Conservation (phyloP, 768 basidiomycete genomes). For the Dacryopinax spathularia region DNA sequence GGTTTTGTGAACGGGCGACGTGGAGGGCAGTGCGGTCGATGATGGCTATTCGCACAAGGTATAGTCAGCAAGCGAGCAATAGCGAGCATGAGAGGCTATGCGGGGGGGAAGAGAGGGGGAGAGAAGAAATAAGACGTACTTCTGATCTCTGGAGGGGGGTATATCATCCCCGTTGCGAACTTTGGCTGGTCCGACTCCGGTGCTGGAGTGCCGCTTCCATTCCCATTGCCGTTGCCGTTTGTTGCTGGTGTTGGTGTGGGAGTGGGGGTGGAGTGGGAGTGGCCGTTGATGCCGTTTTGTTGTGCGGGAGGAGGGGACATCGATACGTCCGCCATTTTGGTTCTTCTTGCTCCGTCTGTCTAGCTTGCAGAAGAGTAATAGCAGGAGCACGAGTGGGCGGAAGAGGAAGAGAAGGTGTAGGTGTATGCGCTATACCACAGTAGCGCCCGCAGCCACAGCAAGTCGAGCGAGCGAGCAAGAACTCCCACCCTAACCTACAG, state of each 20-base stretch:
- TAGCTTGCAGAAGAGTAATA: no score
- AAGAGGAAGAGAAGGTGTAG: no score
- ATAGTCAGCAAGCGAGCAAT: neutral
- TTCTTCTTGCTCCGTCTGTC: no score
- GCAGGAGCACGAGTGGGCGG: no score
- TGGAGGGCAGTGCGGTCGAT: conserved; percentile 89
- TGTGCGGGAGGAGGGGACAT: neutral
- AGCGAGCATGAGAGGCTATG: conserved; percentile 8
- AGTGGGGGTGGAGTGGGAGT: neutral
- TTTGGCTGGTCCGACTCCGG: conserved; percentile 23
- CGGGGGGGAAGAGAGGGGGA: conserved; percentile 5
- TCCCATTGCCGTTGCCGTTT: conserved; percentile 30
- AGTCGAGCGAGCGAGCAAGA: no score
- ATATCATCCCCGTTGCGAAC: conserved; percentile 76
- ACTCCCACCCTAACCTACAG: no score
- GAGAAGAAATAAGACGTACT: conserved; percentile 34
- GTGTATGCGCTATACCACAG: no score
- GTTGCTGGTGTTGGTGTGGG: conserved; percentile 3
- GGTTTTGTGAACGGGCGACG: conserved; percentile 87
- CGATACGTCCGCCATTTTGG: neutral
- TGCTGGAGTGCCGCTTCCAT: conserved; percentile 29
- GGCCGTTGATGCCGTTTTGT: neutral
- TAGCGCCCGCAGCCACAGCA: no score
- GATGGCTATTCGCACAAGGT: conserved; percentile 46
- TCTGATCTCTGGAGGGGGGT: conserved; percentile 92